Percentiles rank a stretch among this genome's conserved stretches.
phyloP scores from a whole-genome alignment of 2,329 filamentous ascomycete genomes.

The Ophiostoma sp. region DNA sequence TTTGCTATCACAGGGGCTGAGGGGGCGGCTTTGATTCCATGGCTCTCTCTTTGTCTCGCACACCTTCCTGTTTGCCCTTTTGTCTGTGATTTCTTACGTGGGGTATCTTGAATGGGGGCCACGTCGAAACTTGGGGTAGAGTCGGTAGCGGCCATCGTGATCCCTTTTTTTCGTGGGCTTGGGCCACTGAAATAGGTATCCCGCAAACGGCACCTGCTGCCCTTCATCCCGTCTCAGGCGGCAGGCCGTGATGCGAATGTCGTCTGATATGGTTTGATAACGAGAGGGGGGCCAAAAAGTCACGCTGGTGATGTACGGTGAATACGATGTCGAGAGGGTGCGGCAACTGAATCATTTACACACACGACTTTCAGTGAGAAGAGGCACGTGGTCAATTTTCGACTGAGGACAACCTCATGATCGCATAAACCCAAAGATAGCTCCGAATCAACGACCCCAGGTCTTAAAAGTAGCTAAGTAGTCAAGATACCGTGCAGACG shows the following conservation, averaged over 20 bases:
- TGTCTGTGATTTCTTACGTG: neutral
- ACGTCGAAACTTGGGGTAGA: slow-evolving; percentile 1
- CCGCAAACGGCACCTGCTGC: neutral
- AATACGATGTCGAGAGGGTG: neutral
- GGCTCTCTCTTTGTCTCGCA: neutral
- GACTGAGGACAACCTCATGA: neutral
- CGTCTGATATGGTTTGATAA: neutral
- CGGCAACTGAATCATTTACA: neutral
- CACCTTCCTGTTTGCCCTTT: neutral
- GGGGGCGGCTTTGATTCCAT: neutral
- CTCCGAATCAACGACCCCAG: neutral
- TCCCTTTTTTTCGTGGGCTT: neutral
- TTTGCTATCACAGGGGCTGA: neutral
- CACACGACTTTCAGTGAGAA: neutral
- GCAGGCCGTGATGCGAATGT: neutral
- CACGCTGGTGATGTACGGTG: neutral
- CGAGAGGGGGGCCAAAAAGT: neutral
- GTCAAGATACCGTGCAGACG: neutral
- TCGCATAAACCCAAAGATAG: neutral
- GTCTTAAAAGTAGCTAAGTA: neutral
- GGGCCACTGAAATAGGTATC: neutral
- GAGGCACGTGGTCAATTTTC: neutral
- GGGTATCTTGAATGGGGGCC: neutral
- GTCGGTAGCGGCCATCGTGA: neutral
- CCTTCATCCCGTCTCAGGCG: neutral